Percentiles rank a stretch among this genome's conserved stretches.
Evolutionary conservation across 2,329 filamentous ascomycete genomes (phyloP).

Genomic region (Botrytis aclada): DNA sequence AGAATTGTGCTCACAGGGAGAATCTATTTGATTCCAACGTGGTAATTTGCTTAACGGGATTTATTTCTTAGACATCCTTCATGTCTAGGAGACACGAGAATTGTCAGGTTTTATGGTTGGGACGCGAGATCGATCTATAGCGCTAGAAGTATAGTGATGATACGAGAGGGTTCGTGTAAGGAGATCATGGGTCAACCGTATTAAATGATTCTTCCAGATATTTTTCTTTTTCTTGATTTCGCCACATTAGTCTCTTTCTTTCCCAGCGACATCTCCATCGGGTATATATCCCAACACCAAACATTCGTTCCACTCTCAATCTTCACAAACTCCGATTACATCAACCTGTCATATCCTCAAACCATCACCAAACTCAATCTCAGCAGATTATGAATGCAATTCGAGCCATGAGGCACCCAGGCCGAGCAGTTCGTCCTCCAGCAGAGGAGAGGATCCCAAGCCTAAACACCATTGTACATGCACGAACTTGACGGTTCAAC

Average conservation of each 20-base stretch:
- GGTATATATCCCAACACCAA: neutral
- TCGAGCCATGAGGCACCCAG: neutral
- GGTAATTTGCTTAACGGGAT: neutral
- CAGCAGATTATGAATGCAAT: neutral
- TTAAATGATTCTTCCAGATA: accelerated
- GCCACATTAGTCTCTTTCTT: neutral
- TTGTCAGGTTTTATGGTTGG: neutral
- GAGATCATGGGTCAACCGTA: neutral
- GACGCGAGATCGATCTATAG: neutral
- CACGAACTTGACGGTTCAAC: neutral
- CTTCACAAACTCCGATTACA: neutral
- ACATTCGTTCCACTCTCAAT: neutral
- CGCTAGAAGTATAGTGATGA: neutral
- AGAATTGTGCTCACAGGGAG: neutral
- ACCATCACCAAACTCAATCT: neutral
- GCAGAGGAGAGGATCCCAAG: neutral
- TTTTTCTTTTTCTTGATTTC: neutral
- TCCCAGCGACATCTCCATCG: neutral
- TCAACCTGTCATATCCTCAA: neutral
- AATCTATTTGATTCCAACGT: neutral
- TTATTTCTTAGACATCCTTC: neutral
- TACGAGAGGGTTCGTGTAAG: neutral
- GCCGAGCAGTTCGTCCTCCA: neutral
- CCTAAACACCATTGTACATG: neutral
- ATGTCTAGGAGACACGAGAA: neutral